Percentiles rank a stretch among this genome's conserved stretches.
Conservation (phyloP, 2,329 filamentous ascomycete species). For the Trichoderma arundinaceum region DNA sequence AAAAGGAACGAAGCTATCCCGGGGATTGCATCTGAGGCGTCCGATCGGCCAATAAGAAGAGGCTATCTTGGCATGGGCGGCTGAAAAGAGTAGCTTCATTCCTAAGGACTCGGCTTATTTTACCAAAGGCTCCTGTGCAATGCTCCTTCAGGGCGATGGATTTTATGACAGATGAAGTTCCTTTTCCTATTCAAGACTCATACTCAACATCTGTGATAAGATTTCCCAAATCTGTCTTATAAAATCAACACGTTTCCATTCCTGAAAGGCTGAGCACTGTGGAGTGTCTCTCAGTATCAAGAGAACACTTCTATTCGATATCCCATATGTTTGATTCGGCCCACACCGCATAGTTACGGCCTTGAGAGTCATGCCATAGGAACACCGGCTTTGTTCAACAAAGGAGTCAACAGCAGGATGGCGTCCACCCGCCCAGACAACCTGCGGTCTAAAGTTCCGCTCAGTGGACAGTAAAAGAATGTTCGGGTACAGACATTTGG, state of each 20-base stretch:
- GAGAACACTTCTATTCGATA: not conserved
- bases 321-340: not conserved
- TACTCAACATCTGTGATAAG: not conserved
- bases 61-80: not conserved
- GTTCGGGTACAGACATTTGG: slow-evolving; percentile 23
- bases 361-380: not conserved
- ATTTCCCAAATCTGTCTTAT: not conserved
- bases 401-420: not conserved
- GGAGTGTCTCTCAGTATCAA: not conserved
- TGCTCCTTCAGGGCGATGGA: not conserved
- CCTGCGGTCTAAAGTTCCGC: not conserved
- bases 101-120: not conserved
- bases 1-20: slow-evolving; percentile 25
- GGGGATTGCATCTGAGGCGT: slow-evolving; percentile 18
- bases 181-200: not conserved
- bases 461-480: not conserved
- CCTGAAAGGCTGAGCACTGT: no score
- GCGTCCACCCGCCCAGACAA: not conserved
- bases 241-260: not conserved
- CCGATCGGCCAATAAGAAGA: slow-evolving; percentile 14
- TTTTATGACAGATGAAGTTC: not conserved
- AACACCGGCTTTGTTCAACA: not conserved
- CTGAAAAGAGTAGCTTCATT: slow-evolving; percentile 11
- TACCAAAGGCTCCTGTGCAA: not conserved
- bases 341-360: not conserved